Percentiles rank a stretch among this genome's conserved stretches.
These are phyloP conservation scores for Trichoderma sp. DNA, from an alignment of 2,329 filamentous ascomycete genomes.

Conservation along the genomic window DNA sequence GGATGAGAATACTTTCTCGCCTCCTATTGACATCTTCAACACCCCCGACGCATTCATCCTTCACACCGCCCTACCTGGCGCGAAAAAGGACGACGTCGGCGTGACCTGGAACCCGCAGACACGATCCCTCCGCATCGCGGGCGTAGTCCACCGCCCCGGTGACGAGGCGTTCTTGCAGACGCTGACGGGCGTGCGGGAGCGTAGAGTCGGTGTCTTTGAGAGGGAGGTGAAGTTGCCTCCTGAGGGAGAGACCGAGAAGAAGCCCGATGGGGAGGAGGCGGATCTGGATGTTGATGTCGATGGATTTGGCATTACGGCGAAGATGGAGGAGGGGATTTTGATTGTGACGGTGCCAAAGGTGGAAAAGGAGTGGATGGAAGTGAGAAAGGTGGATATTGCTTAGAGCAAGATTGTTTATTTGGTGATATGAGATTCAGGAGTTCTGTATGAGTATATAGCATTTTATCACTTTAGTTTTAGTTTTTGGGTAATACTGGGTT, in stretches of 20 bases:
- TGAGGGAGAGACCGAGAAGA: constrained; percentile 23
- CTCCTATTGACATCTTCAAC: constrained; percentile 74
- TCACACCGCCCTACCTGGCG: constrained; percentile 74
- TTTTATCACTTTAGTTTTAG: no score
- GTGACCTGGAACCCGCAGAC: constrained; percentile 73
- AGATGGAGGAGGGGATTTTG: constrained; percentile 75
- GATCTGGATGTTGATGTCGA: constrained; percentile 55
- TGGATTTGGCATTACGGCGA: constrained; percentile 65
- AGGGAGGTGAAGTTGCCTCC: constrained; percentile 62
- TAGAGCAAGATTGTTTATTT: background rate
- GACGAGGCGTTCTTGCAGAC: constrained; percentile 66
- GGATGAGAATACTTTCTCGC: constrained; percentile 48
- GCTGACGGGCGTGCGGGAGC: constrained; percentile 58
- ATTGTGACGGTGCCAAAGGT: constrained; percentile 74
- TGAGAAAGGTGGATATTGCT: constrained; percentile 56
- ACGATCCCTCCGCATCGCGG: constrained; percentile 62
- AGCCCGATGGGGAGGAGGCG: constrained; percentile 35
- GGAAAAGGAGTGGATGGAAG: constrained; percentile 63
- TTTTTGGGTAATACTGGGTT: background rate
- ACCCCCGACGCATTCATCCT: constrained; percentile 63
- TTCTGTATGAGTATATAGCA: background rate
- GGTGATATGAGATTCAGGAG: background rate
- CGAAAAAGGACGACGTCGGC: constrained; percentile 73
- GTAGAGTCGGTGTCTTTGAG: constrained; percentile 72
- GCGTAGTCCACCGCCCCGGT: constrained; percentile 69